Conservation (phyloP, 768 basidiomycete species). For the Naematelia aurantialba region DNA sequence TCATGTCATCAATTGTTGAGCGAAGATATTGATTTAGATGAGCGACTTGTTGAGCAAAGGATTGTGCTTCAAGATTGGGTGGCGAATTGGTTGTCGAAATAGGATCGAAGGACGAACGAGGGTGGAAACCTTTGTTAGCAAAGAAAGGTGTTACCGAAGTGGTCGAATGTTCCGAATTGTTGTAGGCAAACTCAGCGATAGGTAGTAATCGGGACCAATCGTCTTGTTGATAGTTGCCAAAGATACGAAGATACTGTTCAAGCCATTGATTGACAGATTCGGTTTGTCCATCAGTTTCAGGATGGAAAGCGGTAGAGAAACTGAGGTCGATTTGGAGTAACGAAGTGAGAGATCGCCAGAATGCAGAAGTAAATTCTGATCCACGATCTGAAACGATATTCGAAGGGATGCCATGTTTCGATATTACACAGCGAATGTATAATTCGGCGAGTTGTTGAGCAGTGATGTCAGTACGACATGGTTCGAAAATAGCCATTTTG, state of each 20-base stretch:
- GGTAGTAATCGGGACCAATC: slow-evolving; percentile 50
- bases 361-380: slow-evolving; percentile 35
- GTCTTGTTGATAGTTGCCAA: slow-evolving; percentile 37
- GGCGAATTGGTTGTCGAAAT: neutral
- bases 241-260: slow-evolving; percentile 7
- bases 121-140: slow-evolving; percentile 15
- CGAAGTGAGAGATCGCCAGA: slow-evolving; percentile 47
- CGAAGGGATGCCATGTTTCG: slow-evolving; percentile 34
- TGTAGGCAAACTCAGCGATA: slow-evolving; percentile 29
- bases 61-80: neutral
- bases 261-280: slow-evolving; percentile 11
- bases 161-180: slow-evolving; percentile 12
- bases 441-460: slow-evolving; percentile 40
- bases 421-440: slow-evolving; percentile 13
- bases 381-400: slow-evolving; percentile 42
- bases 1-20: slow-evolving; percentile 18
- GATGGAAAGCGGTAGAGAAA: slow-evolving; percentile 54
- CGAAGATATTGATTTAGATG: neutral
- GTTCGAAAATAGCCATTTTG: slow-evolving; percentile 55
- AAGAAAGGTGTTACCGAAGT: slow-evolving; percentile 12
- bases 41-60: neutral
- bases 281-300: slow-evolving; percentile 53
- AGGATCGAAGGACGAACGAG: slow-evolving; percentile 8
- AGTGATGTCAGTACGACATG: slow-evolving; percentile 41
- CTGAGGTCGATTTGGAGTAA: slow-evolving; percentile 49